Evolutionary conservation across 768 basidiomycete species (phyloP).

Genomic region (Lactarius sanguifluus): DNA sequence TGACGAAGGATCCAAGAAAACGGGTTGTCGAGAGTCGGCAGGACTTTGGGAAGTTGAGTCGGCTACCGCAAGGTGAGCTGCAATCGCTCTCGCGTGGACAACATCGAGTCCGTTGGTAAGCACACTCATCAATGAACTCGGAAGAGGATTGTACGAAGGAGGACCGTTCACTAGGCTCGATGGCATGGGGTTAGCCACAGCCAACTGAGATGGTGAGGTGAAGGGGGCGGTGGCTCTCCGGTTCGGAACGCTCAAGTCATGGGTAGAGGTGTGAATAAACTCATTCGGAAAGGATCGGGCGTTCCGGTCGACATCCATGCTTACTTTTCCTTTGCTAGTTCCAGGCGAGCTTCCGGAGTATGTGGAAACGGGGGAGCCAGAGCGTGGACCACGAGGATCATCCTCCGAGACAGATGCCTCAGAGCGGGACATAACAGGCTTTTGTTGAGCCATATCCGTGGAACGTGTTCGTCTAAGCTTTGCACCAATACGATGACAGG

Average conservation of each 20-base stretch:
- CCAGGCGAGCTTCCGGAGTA: conserved; percentile 24
- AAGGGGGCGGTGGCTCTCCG: conserved; percentile 3
- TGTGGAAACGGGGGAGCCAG: conserved; percentile 12
- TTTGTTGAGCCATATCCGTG: conserved; percentile 12
- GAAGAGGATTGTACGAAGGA: conserved; percentile 1
- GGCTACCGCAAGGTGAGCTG: background rate
- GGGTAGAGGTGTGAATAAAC: conserved; percentile 1
- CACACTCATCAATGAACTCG: conserved; percentile 2
- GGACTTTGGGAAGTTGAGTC: conserved; percentile 5
- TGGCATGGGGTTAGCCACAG: background rate
- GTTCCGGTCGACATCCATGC: conserved; percentile 15
- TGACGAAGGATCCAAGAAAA: background rate
- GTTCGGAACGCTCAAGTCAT: conserved; percentile 6
- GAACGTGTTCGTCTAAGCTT: conserved; percentile 18
- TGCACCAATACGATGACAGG: conserved; percentile 20
- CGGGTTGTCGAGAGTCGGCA: conserved; percentile 9
- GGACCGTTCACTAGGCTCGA: background rate
- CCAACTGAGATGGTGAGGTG: conserved; percentile 10
- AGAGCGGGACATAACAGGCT: conserved; percentile 4
- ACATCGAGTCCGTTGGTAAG: background rate
- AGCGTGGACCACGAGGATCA: background rate
- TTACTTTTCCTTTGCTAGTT: conserved; percentile 21
- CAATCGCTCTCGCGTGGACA: conserved; percentile 12
- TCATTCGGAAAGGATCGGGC: conserved; percentile 11
- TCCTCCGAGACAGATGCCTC: background rate